Percentiles rank a stretch among this genome's conserved stretches.
phyloP scores from a whole-genome alignment of 2,329 filamentous ascomycete species.

The Penicillium sp. region DNA sequence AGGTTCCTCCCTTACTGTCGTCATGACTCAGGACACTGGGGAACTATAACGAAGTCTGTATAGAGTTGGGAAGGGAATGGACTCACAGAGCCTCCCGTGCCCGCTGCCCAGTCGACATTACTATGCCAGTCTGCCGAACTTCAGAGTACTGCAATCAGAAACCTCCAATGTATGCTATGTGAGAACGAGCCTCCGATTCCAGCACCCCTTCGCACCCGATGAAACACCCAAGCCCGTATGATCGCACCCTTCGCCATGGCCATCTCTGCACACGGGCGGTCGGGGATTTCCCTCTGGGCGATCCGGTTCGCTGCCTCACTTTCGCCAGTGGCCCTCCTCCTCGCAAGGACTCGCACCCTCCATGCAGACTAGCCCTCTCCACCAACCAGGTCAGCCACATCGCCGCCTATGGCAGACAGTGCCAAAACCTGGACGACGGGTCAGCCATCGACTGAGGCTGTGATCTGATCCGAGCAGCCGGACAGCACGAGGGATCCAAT shows the following conservation, averaged over 20 bases:
- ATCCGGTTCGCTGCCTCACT: constrained; percentile 46
- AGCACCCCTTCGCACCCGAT: not conserved
- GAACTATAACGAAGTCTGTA: not conserved
- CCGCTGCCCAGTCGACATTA: no score
- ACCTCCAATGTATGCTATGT: no score
- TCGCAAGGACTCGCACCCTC: constrained; percentile 11
- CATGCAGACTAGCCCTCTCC: not conserved
- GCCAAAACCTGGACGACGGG: not conserved
- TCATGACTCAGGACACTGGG: not conserved
- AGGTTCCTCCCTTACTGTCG: not conserved
- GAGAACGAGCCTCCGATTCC: not conserved
- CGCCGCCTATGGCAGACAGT: not conserved
- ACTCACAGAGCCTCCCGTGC: no score
- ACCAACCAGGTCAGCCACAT: constrained; percentile 8
- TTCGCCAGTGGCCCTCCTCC: constrained; percentile 22
- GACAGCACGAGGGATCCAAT: not conserved
- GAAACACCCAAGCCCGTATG: not conserved
- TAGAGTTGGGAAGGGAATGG: not conserved
- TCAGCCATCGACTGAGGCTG: not conserved
- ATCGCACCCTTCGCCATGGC: not conserved
- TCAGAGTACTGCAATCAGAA: no score
- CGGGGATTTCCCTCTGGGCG: constrained; percentile 21
- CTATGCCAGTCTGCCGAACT: no score
- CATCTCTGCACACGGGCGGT: not conserved
- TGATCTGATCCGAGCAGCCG: not conserved